Conservation (phyloP, 1,139 yeast species). For the Sugiyamaella pinicola region DNA sequence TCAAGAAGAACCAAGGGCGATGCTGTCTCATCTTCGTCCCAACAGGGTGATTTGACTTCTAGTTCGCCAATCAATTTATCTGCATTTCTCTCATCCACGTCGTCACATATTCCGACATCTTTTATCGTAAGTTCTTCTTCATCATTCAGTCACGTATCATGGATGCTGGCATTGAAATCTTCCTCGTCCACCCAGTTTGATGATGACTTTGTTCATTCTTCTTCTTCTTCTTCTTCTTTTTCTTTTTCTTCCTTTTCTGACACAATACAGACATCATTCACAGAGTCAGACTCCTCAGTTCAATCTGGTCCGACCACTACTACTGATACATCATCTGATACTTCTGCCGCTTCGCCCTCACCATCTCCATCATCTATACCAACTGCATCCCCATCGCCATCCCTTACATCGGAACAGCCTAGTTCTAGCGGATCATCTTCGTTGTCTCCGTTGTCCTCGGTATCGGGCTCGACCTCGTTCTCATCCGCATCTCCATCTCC, state of each 20-base stretch:
- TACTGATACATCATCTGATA: neutral
- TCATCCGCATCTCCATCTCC: constrained; percentile 6
- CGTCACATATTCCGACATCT: constrained; percentile 5
- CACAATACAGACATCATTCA: constrained; percentile 14
- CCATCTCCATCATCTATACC: too few species aligned
- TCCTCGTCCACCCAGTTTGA: neutral
- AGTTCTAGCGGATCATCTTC: neutral
- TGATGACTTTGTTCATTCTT: neutral
- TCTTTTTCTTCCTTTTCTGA: neutral
- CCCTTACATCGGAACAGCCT: neutral
- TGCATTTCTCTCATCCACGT: constrained; percentile 6
- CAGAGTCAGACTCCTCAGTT: constrained; percentile 3
- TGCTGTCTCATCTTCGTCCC: neutral
- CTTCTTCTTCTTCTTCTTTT: neutral
- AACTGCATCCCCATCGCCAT: too few species aligned
- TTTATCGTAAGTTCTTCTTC: constrained; percentile 14
- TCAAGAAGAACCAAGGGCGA: neutral
- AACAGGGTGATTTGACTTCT: neutral
- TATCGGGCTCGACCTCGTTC: neutral
- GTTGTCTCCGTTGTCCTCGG: neutral
- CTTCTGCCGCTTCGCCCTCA: constrained; percentile 1
- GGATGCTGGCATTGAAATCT: neutral
- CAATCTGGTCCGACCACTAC: neutral
- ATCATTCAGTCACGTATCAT: constrained; percentile 6
- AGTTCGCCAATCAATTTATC: constrained; percentile 1